A percentile compares a stretch with the other conserved stretches of the same genome.
Evolutionary conservation across 768 basidiomycete genomes (phyloP).

Genomic region (Lactarius quietus): DNA sequence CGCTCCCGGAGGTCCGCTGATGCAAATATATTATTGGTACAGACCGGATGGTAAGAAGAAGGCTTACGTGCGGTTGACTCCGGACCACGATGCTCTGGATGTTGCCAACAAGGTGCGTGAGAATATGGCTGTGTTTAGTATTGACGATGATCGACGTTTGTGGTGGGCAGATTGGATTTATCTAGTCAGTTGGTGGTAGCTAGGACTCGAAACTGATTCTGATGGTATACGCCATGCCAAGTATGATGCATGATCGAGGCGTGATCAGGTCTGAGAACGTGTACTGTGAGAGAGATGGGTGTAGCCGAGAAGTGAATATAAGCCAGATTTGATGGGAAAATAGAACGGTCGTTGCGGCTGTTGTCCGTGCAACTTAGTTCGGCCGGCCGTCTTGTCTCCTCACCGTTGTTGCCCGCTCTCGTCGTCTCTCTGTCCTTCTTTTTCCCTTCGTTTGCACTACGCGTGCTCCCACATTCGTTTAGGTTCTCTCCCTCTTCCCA

Average conservation of each 20-base stretch:
- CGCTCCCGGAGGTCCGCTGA: background rate
- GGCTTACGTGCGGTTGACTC: constrained; percentile 92
- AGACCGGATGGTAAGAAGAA: constrained; percentile 99
- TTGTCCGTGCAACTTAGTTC: background rate
- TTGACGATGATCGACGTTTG: background rate
- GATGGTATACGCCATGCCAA: no score
- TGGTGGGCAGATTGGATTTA: constrained; percentile 79
- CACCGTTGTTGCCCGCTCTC: no score
- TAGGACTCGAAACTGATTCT: no score
- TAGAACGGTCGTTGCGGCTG: background rate
- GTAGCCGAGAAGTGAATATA: background rate
- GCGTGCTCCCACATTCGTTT: constrained; percentile 24
- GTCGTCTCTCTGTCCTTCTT: background rate
- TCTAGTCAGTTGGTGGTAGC: constrained; percentile 45
- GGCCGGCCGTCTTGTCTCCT: background rate
- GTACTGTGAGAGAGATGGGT: no score
- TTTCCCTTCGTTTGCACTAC: constrained; percentile 5
- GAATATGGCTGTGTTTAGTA: background rate
- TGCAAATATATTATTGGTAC: background rate
- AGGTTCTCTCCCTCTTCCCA: background rate
- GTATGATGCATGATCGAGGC: no score
- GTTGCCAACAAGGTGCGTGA: constrained; percentile 89
- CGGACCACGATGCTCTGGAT: constrained; percentile 96
- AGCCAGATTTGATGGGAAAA: background rate
- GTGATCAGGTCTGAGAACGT: background rate